Evolutionary conservation across 1,139 yeast species (phyloP).

Genomic region (Kluyveromyces sp.): DNA sequence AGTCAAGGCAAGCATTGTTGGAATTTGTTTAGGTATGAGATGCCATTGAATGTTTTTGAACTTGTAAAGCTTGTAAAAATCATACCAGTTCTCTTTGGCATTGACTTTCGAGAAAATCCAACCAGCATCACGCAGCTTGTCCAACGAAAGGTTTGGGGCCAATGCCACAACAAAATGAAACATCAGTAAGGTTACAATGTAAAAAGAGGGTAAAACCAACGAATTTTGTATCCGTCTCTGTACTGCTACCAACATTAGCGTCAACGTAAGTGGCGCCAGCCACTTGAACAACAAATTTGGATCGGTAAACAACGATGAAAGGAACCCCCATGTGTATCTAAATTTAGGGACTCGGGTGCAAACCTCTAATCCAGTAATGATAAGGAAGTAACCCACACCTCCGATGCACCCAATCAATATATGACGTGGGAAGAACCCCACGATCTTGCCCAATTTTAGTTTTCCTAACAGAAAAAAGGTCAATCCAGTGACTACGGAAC

Average conservation of each 20-base stretch:
- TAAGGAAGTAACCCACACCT: slow-evolving; percentile 90
- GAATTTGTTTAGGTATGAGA: slow-evolving; percentile 61
- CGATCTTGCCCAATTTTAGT: slow-evolving; percentile 71
- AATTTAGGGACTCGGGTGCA: slow-evolving; percentile 74
- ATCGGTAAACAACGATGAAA: slow-evolving; percentile 41
- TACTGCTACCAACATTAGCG: slow-evolving; percentile 51
- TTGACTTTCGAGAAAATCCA: slow-evolving; percentile 66
- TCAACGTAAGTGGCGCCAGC: slow-evolving; percentile 61
- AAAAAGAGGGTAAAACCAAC: slow-evolving; percentile 71
- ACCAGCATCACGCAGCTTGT: slow-evolving; percentile 59
- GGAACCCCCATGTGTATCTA: slow-evolving; percentile 52
- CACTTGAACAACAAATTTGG: slow-evolving; percentile 52
- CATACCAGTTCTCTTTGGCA: slow-evolving; percentile 78
- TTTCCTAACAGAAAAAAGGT: slow-evolving; percentile 74
- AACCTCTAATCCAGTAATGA: slow-evolving; percentile 88
- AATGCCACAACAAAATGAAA: slow-evolving; percentile 64
- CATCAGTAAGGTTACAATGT: slow-evolving; percentile 58
- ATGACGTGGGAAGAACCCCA: slow-evolving; percentile 94
- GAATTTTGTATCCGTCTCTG: slow-evolving; percentile 67
- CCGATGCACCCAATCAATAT: slow-evolving; percentile 96
- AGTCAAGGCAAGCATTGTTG: slow-evolving; percentile 92
- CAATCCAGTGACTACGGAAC: slow-evolving; percentile 78
- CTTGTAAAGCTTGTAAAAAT: slow-evolving; percentile 67
- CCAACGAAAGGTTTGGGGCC: slow-evolving; percentile 60
- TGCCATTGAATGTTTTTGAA: slow-evolving; percentile 68